Base-by-base conservation (phyloP, 2,329 filamentous ascomycete species). In the Xylaria sp. region DNA sequence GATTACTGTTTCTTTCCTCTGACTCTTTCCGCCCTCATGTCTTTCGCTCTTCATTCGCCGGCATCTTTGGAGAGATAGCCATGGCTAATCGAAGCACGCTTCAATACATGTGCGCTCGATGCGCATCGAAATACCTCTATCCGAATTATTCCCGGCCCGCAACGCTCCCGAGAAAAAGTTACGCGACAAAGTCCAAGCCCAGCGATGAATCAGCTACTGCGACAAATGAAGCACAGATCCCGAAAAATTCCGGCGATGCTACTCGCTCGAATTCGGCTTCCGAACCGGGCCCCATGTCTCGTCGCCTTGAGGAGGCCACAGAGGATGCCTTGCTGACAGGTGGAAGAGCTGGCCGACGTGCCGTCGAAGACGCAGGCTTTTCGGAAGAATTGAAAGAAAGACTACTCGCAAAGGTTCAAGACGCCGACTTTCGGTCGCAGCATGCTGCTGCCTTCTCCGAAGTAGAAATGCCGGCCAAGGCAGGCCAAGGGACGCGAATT, bases 401-500 rank as follows among this genome's bases (percentile, higher is more conserved):
- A 64, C 82, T 92, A 0, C 79, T 90, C 9, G 82, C 84, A 62
- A 90, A 86, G 75, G 82, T 91, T 8, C 82, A 87, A 64, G 82
- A 85, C 54, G 85, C 87, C 1, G 81, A 85, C 9, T 89, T 90
- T 74, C 79, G 80, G n/a, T 82, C 83, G 1, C 83, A 88, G 15
- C 77, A 89, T 74, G 79, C 83, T 0, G 72, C 80, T 0, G 83
- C 85, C 0, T 83, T 90, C 64, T 78, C 84, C 1, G 80, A 86
- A 70, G 84, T 84, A 1, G 81, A 80, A 2, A 76, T 89, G 49
- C 80, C 84, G 0, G 78, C 86, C 3, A 86, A 87, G n/a, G 90
- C 92, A 13, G 90, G 91, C 18, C 85, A 86, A 73, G 91, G 90
- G 13, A 92, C 91, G 1, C 86, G 89, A 68, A 88, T 91, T 59